phyloP scores from a whole-genome alignment of 2,329 filamentous ascomycete genomes.

The Xylariaceae sp. region DNA sequence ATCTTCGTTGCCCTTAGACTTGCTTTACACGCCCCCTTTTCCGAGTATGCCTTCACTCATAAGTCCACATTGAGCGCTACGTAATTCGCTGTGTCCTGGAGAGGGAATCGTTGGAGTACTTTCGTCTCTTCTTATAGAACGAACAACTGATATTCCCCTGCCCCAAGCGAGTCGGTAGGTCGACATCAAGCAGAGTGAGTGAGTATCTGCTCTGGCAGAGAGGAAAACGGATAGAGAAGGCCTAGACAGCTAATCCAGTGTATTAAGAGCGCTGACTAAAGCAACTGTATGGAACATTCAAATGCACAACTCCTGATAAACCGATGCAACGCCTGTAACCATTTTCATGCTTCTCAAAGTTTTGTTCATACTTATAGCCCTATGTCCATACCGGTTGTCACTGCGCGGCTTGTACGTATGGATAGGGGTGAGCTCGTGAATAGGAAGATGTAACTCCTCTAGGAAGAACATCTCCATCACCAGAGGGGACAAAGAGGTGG shows the following conservation, averaged over 20 bases:
- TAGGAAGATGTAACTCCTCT: not conserved
- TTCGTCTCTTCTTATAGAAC: too few relatives aligned
- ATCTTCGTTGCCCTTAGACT: too few relatives aligned
- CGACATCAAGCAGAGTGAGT: not conserved
- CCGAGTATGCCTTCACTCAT: too few relatives aligned
- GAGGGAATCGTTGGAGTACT: too few relatives aligned
- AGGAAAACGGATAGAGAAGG: not conserved
- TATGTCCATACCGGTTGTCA: not conserved
- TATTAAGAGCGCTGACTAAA: not conserved
- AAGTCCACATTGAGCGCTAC: too few relatives aligned
- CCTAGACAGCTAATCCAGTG: not conserved
- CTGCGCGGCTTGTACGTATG: not conserved
- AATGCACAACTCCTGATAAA: slow-evolving; percentile 9
- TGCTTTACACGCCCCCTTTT: too few relatives aligned
- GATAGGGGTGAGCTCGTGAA: not conserved
- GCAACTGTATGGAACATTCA: not conserved
- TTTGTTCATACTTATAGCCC: not conserved
- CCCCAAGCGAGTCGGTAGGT: too few relatives aligned
- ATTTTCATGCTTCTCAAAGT: slow-evolving; percentile 1
- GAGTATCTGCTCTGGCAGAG: not conserved
- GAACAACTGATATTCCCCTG: too few relatives aligned
- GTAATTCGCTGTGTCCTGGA: too few relatives aligned
- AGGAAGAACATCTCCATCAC: not conserved
- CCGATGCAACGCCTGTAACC: slow-evolving; percentile 10
- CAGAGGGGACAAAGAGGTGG: not conserved